Evolutionary conservation across 352 stramenopile species (phyloP), one percentile per base, ranked within the genome.

Genomic region (Globisporangium orthogonon): DNA sequence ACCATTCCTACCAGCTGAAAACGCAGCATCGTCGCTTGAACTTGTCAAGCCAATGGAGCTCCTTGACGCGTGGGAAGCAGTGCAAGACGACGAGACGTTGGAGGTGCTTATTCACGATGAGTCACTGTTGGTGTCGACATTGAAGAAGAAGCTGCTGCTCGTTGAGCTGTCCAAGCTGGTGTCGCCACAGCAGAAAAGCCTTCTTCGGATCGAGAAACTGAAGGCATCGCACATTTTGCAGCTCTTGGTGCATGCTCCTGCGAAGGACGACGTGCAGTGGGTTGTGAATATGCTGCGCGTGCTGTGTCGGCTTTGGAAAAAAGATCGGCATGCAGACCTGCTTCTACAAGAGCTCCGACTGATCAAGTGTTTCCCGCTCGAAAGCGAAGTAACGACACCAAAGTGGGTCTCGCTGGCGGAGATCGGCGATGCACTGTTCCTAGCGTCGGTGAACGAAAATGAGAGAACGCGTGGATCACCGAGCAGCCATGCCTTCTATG

Each of bases 341-440:
- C 45, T 86, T 17, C 55, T 78, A 3, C 70, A 90, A 48, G 83
- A 92, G 61, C 60, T 93, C 33, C 70, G 79, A 15, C 60, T 86
- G n/a, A 76, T 91, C 58, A 75, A 74, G 65, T 93, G 80, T 44
- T 90, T 93, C 46, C 80, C 75, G 1, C 50, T 91, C 23, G 63
- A 76, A n/a, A 49, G 44, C 14, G 53, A 17, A 2, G 56, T 17
- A 9, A 54, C 13, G 17, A 62, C 31, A 30, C 67, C 33, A 43
- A 44, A 31, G 49, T 91, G 69, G 69, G 52, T 76, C 23, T 87
- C 72, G 31, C 58, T 87, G 43, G 67, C 70, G 43, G 70, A 80
- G 31, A 53, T 56, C 17, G 64, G 71, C 1, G 71, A 84, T 43
- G 69, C 67, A 43, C 35, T 65, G 15, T 75, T 73, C 56, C 50